phyloP scores from a whole-genome alignment of 805 yeast genomes.

The Lipomyces japonicus region DNA sequence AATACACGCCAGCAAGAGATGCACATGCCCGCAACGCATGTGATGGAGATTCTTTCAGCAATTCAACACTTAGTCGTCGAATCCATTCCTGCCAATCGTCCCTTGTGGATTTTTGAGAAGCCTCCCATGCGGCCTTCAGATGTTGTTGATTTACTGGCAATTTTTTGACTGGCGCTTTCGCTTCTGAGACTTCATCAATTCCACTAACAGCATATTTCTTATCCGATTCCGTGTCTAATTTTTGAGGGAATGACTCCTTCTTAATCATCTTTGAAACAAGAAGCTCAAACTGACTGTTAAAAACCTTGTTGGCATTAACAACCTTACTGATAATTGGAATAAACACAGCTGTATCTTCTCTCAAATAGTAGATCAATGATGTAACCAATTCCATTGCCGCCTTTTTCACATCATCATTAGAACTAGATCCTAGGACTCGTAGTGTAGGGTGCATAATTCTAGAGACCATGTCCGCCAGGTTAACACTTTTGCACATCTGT shows the following conservation, averaged over 20 bases:
- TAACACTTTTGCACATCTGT: slow-evolving; percentile 66
- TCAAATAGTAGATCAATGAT: slow-evolving; percentile 74
- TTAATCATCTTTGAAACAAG: slow-evolving; percentile 71
- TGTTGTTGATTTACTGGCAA: slow-evolving; percentile 63
- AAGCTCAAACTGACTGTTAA: slow-evolving; percentile 73
- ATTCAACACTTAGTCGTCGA: slow-evolving; percentile 74
- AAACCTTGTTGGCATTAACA: slow-evolving; percentile 55
- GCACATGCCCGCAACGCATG: slow-evolving; percentile 93
- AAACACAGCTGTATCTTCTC: slow-evolving; percentile 77
- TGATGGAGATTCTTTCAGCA: slow-evolving; percentile 88
- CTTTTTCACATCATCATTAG: slow-evolving; percentile 56
- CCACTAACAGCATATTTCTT: slow-evolving; percentile 49
- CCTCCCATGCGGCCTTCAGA: slow-evolving; percentile 85
- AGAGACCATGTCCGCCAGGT: slow-evolving; percentile 82
- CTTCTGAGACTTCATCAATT: slow-evolving; percentile 51
- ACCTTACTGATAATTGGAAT: slow-evolving; percentile 73
- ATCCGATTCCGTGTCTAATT: slow-evolving; percentile 54
- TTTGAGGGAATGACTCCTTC: slow-evolving; percentile 83
- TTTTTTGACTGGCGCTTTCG: slow-evolving; percentile 67
- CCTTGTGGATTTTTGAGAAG: slow-evolving; percentile 78
- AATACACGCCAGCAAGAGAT: slow-evolving; percentile 77
- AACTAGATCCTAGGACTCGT: slow-evolving; percentile 51
- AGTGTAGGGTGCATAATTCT: slow-evolving; percentile 83
- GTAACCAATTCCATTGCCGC: slow-evolving; percentile 71
- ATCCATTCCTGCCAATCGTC: slow-evolving; percentile 99